A percentile compares a stretch with the other conserved stretches of the same genome.
phyloP scores from a whole-genome alignment of 352 stramenopile species.

The Phytopythium oedochilum region DNA sequence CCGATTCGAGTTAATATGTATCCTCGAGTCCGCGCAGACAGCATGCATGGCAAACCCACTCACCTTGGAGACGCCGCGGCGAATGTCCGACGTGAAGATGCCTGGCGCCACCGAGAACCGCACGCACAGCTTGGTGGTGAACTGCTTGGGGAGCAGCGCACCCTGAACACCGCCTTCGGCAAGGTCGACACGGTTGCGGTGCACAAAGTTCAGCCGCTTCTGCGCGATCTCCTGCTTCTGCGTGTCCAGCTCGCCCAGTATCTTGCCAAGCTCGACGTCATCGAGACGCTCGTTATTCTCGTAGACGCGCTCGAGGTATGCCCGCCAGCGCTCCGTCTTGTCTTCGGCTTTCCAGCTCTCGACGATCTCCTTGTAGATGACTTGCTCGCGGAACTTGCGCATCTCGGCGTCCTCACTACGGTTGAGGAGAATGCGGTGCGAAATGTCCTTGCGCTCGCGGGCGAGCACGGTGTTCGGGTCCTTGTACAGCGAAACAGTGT shows the following conservation, averaged over 20 bases:
- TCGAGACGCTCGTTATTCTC: constrained; percentile 33
- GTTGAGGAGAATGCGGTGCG: constrained; percentile 57
- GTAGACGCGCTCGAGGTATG: constrained; percentile 55
- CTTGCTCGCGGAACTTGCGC: constrained; percentile 56
- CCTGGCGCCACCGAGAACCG: constrained; percentile 61
- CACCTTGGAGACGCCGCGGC: constrained; percentile 55
- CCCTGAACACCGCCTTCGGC: constrained; percentile 34
- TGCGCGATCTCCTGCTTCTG: constrained; percentile 27
- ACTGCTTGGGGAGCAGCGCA: constrained; percentile 60
- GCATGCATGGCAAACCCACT: constrained; percentile 9
- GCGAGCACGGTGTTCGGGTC: constrained; percentile 64
- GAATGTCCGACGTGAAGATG: constrained; percentile 70
- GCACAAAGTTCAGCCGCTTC: constrained; percentile 40
- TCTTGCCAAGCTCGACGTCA: constrained; percentile 7
- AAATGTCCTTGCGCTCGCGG: constrained; percentile 41
- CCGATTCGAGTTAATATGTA: neutral
- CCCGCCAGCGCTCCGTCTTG: constrained; percentile 47
- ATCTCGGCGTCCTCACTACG: constrained; percentile 44
- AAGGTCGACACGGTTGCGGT: constrained; percentile 44
- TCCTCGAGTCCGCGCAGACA: too few species aligned
- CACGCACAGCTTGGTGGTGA: constrained; percentile 77
- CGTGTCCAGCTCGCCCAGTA: constrained; percentile 34
- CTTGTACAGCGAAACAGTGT: constrained; percentile 68
- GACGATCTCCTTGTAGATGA: constrained; percentile 70
- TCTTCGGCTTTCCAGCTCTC: constrained; percentile 45